A percentile compares a stretch with the other conserved stretches of the same genome.
Conservation (phyloP, 2,329 filamentous ascomycete species). For the Trichoderma atroviride region DNA sequence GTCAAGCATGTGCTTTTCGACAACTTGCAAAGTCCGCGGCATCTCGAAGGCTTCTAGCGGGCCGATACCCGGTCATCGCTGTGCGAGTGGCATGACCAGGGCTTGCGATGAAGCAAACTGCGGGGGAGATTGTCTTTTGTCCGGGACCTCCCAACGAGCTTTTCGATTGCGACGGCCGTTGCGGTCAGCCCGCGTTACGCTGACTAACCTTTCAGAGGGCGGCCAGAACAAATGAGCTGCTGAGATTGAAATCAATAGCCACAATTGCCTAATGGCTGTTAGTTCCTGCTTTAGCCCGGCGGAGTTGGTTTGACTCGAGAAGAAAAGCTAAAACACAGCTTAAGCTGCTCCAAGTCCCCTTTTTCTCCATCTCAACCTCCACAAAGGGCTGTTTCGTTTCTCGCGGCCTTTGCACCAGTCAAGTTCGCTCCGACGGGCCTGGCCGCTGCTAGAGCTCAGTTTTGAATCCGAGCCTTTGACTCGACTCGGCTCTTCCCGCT, state of each 20-base stretch:
- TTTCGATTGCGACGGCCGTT: slow-evolving; percentile 2
- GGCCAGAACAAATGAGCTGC: neutral
- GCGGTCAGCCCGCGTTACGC: slow-evolving; percentile 18
- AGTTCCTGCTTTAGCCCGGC: neutral
- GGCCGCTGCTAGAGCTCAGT: neutral
- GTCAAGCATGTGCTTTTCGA: neutral
- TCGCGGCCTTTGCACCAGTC: slow-evolving; percentile 7
- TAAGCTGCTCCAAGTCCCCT: slow-evolving; percentile 1
- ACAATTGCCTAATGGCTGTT: neutral
- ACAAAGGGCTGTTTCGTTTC: slow-evolving; percentile 5
- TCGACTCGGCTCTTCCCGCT: slow-evolving; percentile 16
- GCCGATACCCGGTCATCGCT: neutral
- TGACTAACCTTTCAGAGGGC: slow-evolving; percentile 1
- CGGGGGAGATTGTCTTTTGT: neutral
- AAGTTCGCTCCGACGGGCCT: neutral
- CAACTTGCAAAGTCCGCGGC: neutral
- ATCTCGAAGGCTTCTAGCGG: neutral
- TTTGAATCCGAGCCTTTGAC: neutral
- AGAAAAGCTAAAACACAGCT: slow-evolving; percentile 14
- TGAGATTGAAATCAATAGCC: neutral
- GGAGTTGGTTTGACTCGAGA: neutral
- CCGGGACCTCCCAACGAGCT: neutral
- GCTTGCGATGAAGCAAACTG: neutral
- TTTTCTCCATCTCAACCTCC: slow-evolving; percentile 22
- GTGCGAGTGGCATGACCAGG: slow-evolving; percentile 13